These are phyloP conservation scores for Talaromyces proteolyticus DNA, from an alignment of 495 filamentous ascomycete genomes.

Conservation along the genomic window DNA sequence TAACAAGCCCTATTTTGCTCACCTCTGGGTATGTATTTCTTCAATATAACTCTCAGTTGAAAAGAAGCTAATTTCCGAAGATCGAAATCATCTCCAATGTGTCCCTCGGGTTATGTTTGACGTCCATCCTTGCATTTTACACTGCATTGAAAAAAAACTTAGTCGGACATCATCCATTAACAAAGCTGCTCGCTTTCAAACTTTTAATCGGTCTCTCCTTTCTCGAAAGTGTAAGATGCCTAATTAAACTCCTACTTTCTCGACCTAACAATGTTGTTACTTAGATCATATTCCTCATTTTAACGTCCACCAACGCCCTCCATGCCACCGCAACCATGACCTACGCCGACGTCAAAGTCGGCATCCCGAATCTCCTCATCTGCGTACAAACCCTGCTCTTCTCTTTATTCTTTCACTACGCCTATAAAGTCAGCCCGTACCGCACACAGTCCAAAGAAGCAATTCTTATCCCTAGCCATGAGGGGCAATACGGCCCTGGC, in stretches of 20 bases:
- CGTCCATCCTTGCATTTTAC: constrained; percentile 20
- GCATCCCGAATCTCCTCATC: constrained; percentile 23
- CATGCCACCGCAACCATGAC: constrained; percentile 15
- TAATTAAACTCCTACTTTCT: not conserved
- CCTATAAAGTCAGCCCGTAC: constrained; percentile 12
- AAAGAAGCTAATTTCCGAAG: too few species aligned
- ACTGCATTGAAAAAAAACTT: constrained; percentile 13
- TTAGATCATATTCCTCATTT: constrained; percentile 22
- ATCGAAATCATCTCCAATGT: constrained; percentile 14
- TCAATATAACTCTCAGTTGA: too few species aligned
- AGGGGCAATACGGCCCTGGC: not conserved
- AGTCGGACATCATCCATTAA: constrained; percentile 12
- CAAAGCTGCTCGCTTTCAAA: constrained; percentile 26
- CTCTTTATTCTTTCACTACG: constrained; percentile 23
- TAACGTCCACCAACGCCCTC: constrained; percentile 15
- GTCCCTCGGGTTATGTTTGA: constrained; percentile 17
- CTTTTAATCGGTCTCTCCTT: constrained; percentile 23
- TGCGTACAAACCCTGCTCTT: constrained; percentile 28
- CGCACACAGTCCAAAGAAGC: not conserved
- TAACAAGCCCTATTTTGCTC: constrained; percentile 20
- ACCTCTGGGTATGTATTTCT: constrained; percentile 18
- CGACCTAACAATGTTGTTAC: not conserved
- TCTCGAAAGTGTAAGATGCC: constrained; percentile 15
- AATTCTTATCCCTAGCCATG: not conserved
- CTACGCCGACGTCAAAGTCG: constrained; percentile 25